Evolutionary conservation across 805 yeast genomes (phyloP).

Genomic region (Zygotorulaspora danielsina): DNA sequence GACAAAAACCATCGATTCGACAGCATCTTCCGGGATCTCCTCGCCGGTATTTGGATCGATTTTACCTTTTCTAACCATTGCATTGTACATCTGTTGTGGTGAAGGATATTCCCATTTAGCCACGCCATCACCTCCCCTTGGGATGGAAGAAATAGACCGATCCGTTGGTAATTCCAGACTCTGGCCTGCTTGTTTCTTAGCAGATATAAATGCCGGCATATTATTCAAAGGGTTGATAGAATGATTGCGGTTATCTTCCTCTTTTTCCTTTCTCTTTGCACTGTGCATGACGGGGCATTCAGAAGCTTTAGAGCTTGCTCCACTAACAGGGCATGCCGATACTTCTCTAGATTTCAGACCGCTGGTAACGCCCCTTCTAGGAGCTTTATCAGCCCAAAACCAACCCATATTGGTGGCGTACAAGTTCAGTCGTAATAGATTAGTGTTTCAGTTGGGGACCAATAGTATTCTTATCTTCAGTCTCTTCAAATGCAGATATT

Average conservation of each 20-base stretch:
- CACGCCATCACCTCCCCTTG: constrained; percentile 63
- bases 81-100: constrained; percentile 98
- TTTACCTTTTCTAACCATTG: constrained; percentile 93
- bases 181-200: constrained; percentile 75
- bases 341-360: neutral
- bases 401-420: constrained; percentile 82
- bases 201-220: constrained; percentile 68
- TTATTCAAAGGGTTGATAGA: constrained; percentile 76
- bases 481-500: constrained; percentile 4
- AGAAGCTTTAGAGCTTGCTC: constrained; percentile 20
- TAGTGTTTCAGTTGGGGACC: no score
- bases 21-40: constrained; percentile 91
- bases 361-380: neutral
- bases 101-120: constrained; percentile 99
- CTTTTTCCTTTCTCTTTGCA: neutral
- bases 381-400: constrained; percentile 67
- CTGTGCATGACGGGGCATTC: constrained; percentile 32
- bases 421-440: no score
- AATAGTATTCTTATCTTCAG: constrained; percentile 1
- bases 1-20: constrained; percentile 93
- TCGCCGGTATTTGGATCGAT: constrained; percentile 44
- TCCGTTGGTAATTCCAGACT: constrained; percentile 72
- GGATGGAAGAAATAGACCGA: constrained; percentile 79
- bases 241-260: constrained; percentile 26
- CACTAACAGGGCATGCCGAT: constrained; percentile 41